Base-by-base conservation (phyloP, 2,329 filamentous ascomycete genomes). In the Fusarium floridanum region DNA sequence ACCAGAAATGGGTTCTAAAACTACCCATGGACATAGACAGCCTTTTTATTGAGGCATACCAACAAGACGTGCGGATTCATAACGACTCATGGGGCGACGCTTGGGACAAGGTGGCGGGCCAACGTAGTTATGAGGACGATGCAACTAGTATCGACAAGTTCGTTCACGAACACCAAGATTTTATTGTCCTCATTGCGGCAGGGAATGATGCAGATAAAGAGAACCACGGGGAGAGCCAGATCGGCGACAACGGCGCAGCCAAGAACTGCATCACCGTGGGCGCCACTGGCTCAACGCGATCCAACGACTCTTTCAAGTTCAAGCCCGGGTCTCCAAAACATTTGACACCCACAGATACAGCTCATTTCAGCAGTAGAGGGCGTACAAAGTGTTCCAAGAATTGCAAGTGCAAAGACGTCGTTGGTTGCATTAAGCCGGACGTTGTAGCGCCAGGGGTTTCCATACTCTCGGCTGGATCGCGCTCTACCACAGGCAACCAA, bases 191-290 rank as follows among this genome's bases (percentile, higher is more conserved):
- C 53, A 36, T 39, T 39, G 37, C 37, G 1, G 37, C 37, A 39
- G 17, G 37, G 8, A 39, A 39, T n/a, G 16, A 39, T 0, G 37
- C 37, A 5, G 37, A 39, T 5, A 17, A 39, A 5, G 17, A 39
- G 17, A 39, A 2, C 8, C 37, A 39, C 17, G 37, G 37, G 17
- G 37, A 39, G 4, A 60, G 56, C 10, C 50, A 32, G 11, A 59
- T 65, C 9, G 63, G 53, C 4, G 63, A 17, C 27, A 22, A 16
- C 14, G 61, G 12, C 2, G 48, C 48, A 3, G 61, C 61, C 61
- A 65, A 60, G 29, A 65, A 65, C 63, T 65, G 63, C 53, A 59
- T 65, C 12, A 65, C 63, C 0, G 53, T 65, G 6, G 63, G 53
- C 3, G 50, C 63, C 11, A 59, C 61, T 4, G 48, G 61, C 7